These are phyloP conservation scores for Neostapfia colusana DNA, from an alignment of 176 grass and related monocot species.

Conservation along the genomic window DNA sequence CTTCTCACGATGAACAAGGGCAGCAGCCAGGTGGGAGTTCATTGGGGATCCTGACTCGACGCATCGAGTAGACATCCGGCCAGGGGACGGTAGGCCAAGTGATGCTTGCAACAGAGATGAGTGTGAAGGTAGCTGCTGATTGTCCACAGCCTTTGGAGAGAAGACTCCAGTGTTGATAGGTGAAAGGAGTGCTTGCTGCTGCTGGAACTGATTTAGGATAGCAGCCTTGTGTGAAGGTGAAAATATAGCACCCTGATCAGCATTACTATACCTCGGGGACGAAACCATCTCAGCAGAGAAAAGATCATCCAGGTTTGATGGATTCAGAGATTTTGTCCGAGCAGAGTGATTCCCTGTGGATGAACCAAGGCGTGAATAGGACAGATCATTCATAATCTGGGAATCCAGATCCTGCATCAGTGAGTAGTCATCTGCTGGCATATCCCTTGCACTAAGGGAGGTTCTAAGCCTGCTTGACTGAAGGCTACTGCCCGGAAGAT, in stretches of 20 bases:
- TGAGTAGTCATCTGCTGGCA: slow-evolving; percentile 59
- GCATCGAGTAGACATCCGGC: slow-evolving; percentile 61
- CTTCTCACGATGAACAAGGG: slow-evolving; percentile 60
- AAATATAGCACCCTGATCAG: slow-evolving; percentile 64
- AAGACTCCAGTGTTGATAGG: slow-evolving; percentile 71
- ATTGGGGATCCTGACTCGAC: slow-evolving; percentile 68
- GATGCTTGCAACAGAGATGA: slow-evolving; percentile 71
- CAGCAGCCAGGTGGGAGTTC: slow-evolving; percentile 61
- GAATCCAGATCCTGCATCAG: slow-evolving; percentile 57
- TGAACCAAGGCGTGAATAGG: slow-evolving; percentile 54
- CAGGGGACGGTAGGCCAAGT: slow-evolving; percentile 58
- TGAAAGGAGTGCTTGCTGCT: slow-evolving; percentile 77
- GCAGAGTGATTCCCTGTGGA: slow-evolving; percentile 41
- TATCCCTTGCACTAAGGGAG: slow-evolving; percentile 72
- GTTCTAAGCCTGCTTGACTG: slow-evolving; percentile 76
- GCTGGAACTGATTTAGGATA: slow-evolving; percentile 81
- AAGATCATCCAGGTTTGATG: slow-evolving; percentile 71
- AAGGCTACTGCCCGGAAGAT: slow-evolving; percentile 72
- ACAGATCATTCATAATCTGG: slow-evolving; percentile 51
- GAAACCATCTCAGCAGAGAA: slow-evolving; percentile 75
- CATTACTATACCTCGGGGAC: slow-evolving; percentile 62
- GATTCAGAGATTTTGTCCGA: slow-evolving; percentile 54
- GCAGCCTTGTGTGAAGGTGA: slow-evolving; percentile 75
- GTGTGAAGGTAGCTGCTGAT: slow-evolving; percentile 60
- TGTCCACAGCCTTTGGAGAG: slow-evolving; percentile 59